Base-by-base conservation (phyloP, 371 early-diverging fungal species). In the Syncephalastrum contaminatum region DNA sequence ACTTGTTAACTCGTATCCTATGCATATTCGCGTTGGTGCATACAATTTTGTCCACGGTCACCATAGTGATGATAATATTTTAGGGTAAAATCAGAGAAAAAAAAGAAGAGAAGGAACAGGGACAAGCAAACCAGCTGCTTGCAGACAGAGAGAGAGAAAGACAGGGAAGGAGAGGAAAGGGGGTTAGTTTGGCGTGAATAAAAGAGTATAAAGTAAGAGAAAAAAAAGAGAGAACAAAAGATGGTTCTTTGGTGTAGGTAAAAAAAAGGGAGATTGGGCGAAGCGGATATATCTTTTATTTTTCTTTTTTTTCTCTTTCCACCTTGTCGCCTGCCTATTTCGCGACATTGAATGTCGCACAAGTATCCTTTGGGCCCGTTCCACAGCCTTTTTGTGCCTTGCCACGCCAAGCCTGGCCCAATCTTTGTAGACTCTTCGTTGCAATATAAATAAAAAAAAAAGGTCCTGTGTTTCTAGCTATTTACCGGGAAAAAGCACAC, bases 121-220 rank as follows among this genome's bases (percentile, higher is more conserved):
- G 24, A 54, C 44, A 67, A 62, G 64, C 63, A 67, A 63, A 53
- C 68, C 63, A 63, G 68, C 64, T 67, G 68, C 63, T 67, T 67
- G 48, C 43, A 39, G 10, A 21, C 48, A 44, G 36, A 59, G 43
- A 46, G 36, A 53, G 25, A 25, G 25, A 51, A 30, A 62, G 24
- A 18, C 25, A 40, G 21, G 47, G 45, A 59, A 49, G 36, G 44
- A 53, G 51, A 48, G 44, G 48, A 48, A 47, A 53, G 21, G 44
- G 55, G 40, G 48, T 30, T 30, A 8, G 8, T 30, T 30, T 30
- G 36, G 36, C 36, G 36, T 30, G 36, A 30, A 30, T 8, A 30
- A 30, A 30, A 30, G 36, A 30, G 36, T 30, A 30, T 30, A 30
- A 30, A 30, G 36, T 30, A 30, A 30, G 36, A 30, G 36, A 30